Evolutionary conservation across 176 grass and related monocot genomes (phyloP).

Genomic region (Typha latifolia): DNA sequence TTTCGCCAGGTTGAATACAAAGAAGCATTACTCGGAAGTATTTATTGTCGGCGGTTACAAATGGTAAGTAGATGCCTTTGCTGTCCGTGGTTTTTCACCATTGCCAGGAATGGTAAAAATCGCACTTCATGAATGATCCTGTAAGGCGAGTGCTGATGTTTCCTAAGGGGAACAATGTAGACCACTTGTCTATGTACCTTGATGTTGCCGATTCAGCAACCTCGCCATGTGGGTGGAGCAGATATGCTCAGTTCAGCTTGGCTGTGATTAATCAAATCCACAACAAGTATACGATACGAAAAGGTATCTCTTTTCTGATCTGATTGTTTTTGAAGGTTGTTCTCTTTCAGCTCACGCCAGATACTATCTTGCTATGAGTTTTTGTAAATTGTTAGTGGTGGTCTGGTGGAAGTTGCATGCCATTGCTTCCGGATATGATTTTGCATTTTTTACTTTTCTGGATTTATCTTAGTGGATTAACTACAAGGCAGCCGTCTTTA

Average conservation of each 20-base stretch:
- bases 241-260: constrained; percentile 75
- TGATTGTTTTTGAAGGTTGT: not conserved
- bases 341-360: not conserved
- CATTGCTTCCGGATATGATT: too few species aligned
- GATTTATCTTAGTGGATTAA: too few species aligned
- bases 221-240: constrained; percentile 80
- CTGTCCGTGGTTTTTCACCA: not conserved
- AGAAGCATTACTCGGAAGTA: constrained; percentile 73
- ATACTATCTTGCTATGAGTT: too few species aligned
- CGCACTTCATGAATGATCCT: not conserved
- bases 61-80: constrained; percentile 34
- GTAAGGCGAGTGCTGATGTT: constrained; percentile 86
- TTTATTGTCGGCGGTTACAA: constrained; percentile 70
- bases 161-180: constrained; percentile 93
- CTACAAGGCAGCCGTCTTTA: too few species aligned
- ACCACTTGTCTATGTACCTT: constrained; percentile 81
- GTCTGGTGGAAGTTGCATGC: too few species aligned
- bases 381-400: too few species aligned
- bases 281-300: constrained; percentile 56
- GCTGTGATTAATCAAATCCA: constrained; percentile 80
- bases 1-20: constrained; percentile 57
- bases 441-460: too few species aligned
- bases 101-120: not conserved
- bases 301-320: constrained; percentile 39
- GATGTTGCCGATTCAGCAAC: constrained; percentile 73